Evolutionary conservation across 1,284 basidiomycete species (phyloP), one percentile per base, ranked within the genome.

Genomic region (Ganoderma meredithae): DNA sequence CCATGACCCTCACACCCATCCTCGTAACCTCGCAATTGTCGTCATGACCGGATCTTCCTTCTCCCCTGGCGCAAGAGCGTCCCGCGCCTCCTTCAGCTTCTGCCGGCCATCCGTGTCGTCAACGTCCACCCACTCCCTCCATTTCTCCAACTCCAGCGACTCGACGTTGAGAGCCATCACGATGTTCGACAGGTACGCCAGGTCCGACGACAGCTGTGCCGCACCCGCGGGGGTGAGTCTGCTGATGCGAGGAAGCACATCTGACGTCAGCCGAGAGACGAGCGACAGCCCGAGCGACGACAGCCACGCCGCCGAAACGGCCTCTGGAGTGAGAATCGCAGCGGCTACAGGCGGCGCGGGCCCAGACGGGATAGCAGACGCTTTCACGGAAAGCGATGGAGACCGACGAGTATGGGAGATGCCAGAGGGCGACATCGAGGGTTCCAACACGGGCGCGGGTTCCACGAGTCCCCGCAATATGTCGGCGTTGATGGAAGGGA

Each of bases 91-190:
- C 58, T 82, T 81, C 36, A 77, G 73, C 73, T 76, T 79, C 69
- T 78, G 81, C 70, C 78, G 82, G 9, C 88, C 85, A 47, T 85
- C 87, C 36, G 87, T 87, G 59, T 90, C 87, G 44, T 86, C 85
- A 79, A 92, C 77, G 59, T 86, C 88, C 19, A 86, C 83, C 65
- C 83, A 89, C 65, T 87, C 86, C 76, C 86, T 90, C 95, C 94
- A 96, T 73, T 82, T 83, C 70, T 92, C 91, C 44, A 96, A 80
- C 43, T 89, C 89, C 1, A 87, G 86, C 77, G 86, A 90, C 72
- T 96, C 94, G 5, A 97, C 94, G 75, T 97, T 96, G 62, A 99
- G 83, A 27, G 95, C 95, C 43, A 90, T 84, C n/a, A 96, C 92
- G 52, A 98, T 96, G 75, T 97, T 98, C 17, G 88, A 88, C 33